Conservation (phyloP, 2,329 filamentous ascomycete species). For the Claviceps sp. region DNA sequence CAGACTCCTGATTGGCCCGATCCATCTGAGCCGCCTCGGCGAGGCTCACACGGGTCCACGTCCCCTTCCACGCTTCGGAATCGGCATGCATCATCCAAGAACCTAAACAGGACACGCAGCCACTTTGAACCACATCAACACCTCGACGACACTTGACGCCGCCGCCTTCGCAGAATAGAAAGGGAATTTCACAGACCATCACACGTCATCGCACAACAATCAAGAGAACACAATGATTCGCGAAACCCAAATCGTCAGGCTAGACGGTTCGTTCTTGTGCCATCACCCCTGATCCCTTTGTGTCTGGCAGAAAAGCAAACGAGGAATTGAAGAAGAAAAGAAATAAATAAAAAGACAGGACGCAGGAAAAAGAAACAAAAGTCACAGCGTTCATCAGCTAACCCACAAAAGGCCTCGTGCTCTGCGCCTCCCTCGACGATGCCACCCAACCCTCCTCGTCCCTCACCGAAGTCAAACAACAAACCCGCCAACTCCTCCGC, state of each 20-base stretch:
- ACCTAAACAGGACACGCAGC: neutral
- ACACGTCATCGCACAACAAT: neutral
- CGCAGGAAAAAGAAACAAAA: neutral
- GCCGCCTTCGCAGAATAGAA: neutral
- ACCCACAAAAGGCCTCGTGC: conserved; percentile 60
- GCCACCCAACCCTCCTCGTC: conserved; percentile 35
- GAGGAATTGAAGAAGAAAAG: neutral
- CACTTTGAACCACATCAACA: conserved; percentile 1
- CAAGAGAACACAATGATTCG: conserved; percentile 51
- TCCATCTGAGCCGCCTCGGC: neutral
- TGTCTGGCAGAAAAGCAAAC: too few relatives aligned
- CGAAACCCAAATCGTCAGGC: conserved; percentile 85
- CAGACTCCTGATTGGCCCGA: conserved; percentile 9
- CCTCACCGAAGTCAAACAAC: conserved; percentile 76
- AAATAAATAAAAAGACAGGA: neutral
- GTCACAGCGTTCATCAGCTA: conserved; percentile 2
- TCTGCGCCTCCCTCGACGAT: conserved; percentile 90
- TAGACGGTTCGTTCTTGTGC: conserved; percentile 54
- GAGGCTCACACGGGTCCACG: neutral
- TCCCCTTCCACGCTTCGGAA: neutral
- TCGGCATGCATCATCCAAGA: neutral
- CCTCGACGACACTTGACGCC: neutral
- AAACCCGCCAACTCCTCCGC: conserved; percentile 82
- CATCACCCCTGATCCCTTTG: neutral
- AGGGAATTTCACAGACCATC: neutral